phyloP scores from a whole-genome alignment of 2,329 filamentous ascomycete species.

The Fusarium sp. region DNA sequence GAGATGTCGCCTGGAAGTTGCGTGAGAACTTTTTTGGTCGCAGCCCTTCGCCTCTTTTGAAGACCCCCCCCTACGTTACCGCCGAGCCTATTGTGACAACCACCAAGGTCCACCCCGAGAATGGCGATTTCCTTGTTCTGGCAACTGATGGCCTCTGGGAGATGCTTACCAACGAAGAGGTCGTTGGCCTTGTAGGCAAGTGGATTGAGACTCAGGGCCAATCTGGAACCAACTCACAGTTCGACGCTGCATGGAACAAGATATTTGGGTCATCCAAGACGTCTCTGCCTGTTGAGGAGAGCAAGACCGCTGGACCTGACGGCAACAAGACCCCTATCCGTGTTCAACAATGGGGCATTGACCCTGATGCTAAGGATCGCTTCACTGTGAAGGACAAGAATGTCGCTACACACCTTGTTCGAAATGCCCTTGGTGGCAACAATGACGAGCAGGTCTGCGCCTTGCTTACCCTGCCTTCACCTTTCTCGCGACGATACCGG shows the following conservation, averaged over 20 bases:
- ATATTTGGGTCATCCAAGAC: slow-evolving; percentile 64
- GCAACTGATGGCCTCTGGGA: slow-evolving; percentile 98
- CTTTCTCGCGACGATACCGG: slow-evolving; percentile 92
- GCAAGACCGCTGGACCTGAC: slow-evolving; percentile 58
- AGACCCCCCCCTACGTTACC: slow-evolving; percentile 96
- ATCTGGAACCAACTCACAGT: slow-evolving; percentile 67
- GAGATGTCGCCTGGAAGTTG: slow-evolving; percentile 84
- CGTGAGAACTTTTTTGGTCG: slow-evolving; percentile 90
- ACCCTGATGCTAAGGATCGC: slow-evolving; percentile 76
- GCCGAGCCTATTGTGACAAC: slow-evolving; percentile 95
- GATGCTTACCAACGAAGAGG: slow-evolving; percentile 98
- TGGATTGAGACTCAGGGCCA: slow-evolving; percentile 87
- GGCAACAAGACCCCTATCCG: slow-evolving; percentile 91
- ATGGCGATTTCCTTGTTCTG: slow-evolving; percentile 95
- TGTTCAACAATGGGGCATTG: slow-evolving; percentile 89
- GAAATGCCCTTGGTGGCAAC: slow-evolving; percentile 93
- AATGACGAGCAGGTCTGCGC: slow-evolving; percentile 95
- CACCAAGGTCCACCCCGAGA: slow-evolving; percentile 87
- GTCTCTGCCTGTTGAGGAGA: slow-evolving; percentile 81
- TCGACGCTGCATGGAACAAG: slow-evolving; percentile 76
- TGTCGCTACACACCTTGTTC: slow-evolving; percentile 92
- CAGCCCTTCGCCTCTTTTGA: slow-evolving; percentile 78
- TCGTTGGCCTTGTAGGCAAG: slow-evolving; percentile 93
- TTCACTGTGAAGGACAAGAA: slow-evolving; percentile 97
- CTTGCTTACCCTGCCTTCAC: slow-evolving; percentile 88